phyloP scores from a whole-genome alignment of 768 basidiomycete genomes.

The Leccinum broughii region DNA sequence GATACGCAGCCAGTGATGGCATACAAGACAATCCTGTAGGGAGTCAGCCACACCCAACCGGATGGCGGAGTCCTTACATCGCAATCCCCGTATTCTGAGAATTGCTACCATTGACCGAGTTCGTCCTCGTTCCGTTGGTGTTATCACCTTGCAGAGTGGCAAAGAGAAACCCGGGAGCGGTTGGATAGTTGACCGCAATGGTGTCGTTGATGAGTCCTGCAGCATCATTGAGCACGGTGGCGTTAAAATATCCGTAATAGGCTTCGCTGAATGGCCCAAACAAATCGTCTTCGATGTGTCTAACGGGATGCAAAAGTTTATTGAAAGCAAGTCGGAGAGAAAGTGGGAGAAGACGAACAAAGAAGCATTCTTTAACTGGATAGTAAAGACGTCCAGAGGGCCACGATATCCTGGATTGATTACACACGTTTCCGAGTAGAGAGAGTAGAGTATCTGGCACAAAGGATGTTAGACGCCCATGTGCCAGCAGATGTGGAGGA shows the following conservation, averaged over 20 bases:
- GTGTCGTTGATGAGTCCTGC: conserved; percentile 43
- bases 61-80: conserved; percentile 53
- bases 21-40: conserved; percentile 71
- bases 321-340: not conserved
- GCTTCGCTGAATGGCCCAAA: conserved; percentile 51
- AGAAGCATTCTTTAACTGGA: conserved; percentile 60
- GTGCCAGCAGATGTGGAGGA: conserved; percentile 7
- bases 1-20: conserved; percentile 89
- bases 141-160: conserved; percentile 69
- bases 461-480: conserved; percentile 1
- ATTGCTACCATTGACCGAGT: conserved; percentile 8
- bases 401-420: conserved; percentile 73
- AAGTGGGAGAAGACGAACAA: conserved; percentile 39
- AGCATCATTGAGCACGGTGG: conserved; percentile 59
- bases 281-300: conserved; percentile 60
- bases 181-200: conserved; percentile 42
- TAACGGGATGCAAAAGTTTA: conserved; percentile 17
- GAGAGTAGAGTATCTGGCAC: conserved; percentile 73
- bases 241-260: conserved; percentile 58
- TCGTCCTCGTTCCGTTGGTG: conserved; percentile 19
- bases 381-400: conserved; percentile 77
- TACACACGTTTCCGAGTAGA: conserved; percentile 67
- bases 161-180: conserved; percentile 61
- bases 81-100: conserved; percentile 61
- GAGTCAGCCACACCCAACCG: conserved; percentile 11